Evolutionary conservation across 768 basidiomycete species (phyloP), one percentile per base, ranked within the genome.

Genomic region (Leucosporidium creatinivorum): DNA sequence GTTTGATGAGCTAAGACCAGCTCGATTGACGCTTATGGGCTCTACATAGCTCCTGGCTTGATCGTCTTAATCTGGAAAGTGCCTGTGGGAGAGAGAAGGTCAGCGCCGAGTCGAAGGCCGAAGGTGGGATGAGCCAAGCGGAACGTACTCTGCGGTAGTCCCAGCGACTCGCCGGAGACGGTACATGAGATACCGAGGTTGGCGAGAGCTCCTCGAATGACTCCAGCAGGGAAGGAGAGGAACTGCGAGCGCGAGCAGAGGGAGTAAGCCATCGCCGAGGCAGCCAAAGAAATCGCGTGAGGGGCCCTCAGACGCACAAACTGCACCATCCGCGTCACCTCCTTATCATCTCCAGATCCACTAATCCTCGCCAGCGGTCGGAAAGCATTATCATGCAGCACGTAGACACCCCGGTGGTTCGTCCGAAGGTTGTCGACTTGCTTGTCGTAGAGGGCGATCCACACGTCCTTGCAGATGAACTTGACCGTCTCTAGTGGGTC

Each of bases 351-450:
- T 0, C 62, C 49, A 28, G 23, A 18, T 28, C 55, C 58, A 18
- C 60, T 57, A 39, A 75, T 18, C 10, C 64, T 59, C 7, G 54
- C 26, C 9, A 76, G 55, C 21, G 68, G 65, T 51, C 59, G 63
- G 48, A 63, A 69, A 19, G 51, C 52, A 26, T 67, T 60, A 52
- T 76, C 75, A 39, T 68, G 60, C 55, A 76, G 33, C 18, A 76
- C 75, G 39, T 68, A 76, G 17, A 73, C 72, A 25, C 75, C 75
- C 17, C 73, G 59, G 30, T 76, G 75, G 44, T 76, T 76, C 33
- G 75, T 76, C 5, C 75, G 72, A 7, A 76, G 67, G 69, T 76
- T 76, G 68, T 76, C 75, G 30, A 76, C 67, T 59, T 74, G 73
- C 57, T 76, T 74, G 64, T 73, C 75, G 57, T 66, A 76, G 18